Percentiles rank a stretch among this genome's conserved stretches.
phyloP scores from a whole-genome alignment of 2,329 filamentous ascomycete genomes.

The Davidsoniella neocaledoniae region DNA sequence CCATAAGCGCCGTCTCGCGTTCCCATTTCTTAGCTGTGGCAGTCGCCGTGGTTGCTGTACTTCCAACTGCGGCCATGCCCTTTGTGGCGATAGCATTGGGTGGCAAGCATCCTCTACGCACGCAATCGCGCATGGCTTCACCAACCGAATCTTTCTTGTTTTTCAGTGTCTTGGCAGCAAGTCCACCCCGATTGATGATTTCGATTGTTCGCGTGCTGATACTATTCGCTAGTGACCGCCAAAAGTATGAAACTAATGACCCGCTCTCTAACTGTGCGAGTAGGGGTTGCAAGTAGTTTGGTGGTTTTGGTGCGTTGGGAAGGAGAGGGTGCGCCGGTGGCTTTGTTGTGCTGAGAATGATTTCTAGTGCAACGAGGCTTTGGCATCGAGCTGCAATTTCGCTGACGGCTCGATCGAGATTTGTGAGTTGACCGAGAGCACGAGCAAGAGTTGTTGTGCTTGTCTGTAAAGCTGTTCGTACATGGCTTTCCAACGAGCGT shows the following conservation, averaged over 20 bases:
- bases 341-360: conserved; percentile 52
- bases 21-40: conserved; percentile 51
- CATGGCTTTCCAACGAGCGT: conserved; percentile 60
- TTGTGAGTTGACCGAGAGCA: conserved; percentile 63
- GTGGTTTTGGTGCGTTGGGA: conserved; percentile 13
- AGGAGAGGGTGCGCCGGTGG: conserved; percentile 54
- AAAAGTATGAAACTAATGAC: conserved; percentile 80
- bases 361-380: conserved; percentile 76
- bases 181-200: conserved; percentile 65
- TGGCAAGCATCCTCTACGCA: conserved; percentile 56
- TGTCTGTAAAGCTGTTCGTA: conserved; percentile 64
- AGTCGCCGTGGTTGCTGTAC: conserved; percentile 18
- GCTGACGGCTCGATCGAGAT: conserved; percentile 61
- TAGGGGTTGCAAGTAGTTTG: conserved; percentile 23
- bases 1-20: conserved; percentile 87
- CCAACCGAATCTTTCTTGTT: conserved; percentile 59
- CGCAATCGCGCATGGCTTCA: conserved; percentile 67
- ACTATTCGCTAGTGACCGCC: conserved; percentile 69
- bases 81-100: conserved; percentile 33
- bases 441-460: conserved; percentile 60
- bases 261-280: conserved; percentile 70
- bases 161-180: conserved; percentile 63
- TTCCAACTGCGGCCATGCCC: background rate
- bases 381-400: conserved; percentile 78
- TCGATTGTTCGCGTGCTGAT: conserved; percentile 68